Percentiles rank a stretch among this genome's conserved stretches.
Evolutionary conservation across 306 rosid species (phyloP).

Genomic region (Canavalia gladiata): DNA sequence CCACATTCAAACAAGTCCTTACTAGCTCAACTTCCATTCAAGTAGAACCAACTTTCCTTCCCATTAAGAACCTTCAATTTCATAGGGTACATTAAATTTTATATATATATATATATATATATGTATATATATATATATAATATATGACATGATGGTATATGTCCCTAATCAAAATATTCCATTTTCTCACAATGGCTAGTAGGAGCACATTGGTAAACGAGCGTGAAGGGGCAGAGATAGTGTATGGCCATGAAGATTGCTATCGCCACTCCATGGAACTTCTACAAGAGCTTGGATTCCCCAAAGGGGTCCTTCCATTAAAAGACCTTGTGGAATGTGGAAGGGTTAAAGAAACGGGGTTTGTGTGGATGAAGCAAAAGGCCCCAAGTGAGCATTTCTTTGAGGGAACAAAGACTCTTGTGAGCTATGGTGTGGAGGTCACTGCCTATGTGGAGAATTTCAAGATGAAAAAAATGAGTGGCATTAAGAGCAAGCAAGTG

Average conservation of each 20-base stretch:
- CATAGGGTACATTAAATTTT: too few species aligned
- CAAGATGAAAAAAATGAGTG: conserved; percentile 85
- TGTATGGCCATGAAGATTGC: conserved; percentile 69
- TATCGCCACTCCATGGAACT: conserved; percentile 59
- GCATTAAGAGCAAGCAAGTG: conserved; percentile 79
- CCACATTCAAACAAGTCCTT: too few species aligned
- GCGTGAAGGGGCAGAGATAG: conserved; percentile 75
- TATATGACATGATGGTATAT: background rate
- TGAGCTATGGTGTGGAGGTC: conserved; percentile 74
- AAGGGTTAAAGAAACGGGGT: conserved; percentile 75
- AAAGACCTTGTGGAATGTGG: conserved; percentile 78
- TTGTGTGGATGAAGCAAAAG: conserved; percentile 86
- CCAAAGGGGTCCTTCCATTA: conserved; percentile 75
- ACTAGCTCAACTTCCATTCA: too few species aligned
- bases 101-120: background rate
- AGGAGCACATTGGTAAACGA: conserved; percentile 40
- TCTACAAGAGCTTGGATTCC: conserved; percentile 74
- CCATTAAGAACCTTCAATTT: too few species aligned
- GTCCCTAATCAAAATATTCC: too few species aligned
- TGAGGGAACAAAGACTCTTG: conserved; percentile 54
- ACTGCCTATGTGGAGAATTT: conserved; percentile 76
- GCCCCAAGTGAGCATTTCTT: conserved; percentile 74
- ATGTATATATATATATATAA: conserved; percentile 4
- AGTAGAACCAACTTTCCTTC: too few species aligned
- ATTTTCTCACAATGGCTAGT: conserved; percentile 40